These are phyloP conservation scores for Ophiosphaerella narmari DNA, from an alignment of 2,329 filamentous ascomycete species.

Conservation along the genomic window DNA sequence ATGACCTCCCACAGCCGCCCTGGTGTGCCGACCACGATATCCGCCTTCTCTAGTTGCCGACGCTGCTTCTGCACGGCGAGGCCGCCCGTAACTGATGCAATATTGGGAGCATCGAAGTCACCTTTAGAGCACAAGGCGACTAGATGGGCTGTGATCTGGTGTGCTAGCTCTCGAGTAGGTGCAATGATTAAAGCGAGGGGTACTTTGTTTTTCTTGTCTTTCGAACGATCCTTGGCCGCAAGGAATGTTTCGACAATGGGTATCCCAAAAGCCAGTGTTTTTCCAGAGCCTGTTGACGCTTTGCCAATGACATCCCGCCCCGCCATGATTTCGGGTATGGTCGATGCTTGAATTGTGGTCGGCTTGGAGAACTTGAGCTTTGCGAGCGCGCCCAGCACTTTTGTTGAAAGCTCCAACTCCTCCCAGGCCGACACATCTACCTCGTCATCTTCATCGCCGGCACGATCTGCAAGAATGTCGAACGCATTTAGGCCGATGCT, in stretches of 20 bases:
- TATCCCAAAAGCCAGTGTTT: slow-evolving; percentile 92
- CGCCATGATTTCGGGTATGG: slow-evolving; percentile 80
- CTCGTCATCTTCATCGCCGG: slow-evolving; percentile 60
- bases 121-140: slow-evolving; percentile 71
- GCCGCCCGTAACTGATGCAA: slow-evolving; percentile 91
- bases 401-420: slow-evolving; percentile 71
- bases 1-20: slow-evolving; percentile 95
- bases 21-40: slow-evolving; percentile 92
- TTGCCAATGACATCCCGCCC: slow-evolving; percentile 95
- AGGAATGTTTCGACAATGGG: slow-evolving; percentile 89
- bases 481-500: slow-evolving; percentile 53
- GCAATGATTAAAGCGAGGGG: slow-evolving; percentile 75
- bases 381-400: slow-evolving; percentile 73
- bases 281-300: slow-evolving; percentile 93
- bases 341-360: slow-evolving; percentile 76
- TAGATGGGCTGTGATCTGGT: slow-evolving; percentile 86
- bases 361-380: slow-evolving; percentile 80
- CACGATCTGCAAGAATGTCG: slow-evolving; percentile 57
- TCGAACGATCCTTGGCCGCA: slow-evolving; percentile 42
- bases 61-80: slow-evolving; percentile 95
- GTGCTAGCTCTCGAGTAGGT: slow-evolving; percentile 89
- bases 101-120: slow-evolving; percentile 62
- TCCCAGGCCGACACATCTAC: slow-evolving; percentile 81
- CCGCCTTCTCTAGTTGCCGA: slow-evolving; percentile 78
- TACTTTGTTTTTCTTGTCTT: slow-evolving; percentile 46